Conservation (phyloP, 2,329 filamentous ascomycete species). For the Fusarium verticillioides region DNA sequence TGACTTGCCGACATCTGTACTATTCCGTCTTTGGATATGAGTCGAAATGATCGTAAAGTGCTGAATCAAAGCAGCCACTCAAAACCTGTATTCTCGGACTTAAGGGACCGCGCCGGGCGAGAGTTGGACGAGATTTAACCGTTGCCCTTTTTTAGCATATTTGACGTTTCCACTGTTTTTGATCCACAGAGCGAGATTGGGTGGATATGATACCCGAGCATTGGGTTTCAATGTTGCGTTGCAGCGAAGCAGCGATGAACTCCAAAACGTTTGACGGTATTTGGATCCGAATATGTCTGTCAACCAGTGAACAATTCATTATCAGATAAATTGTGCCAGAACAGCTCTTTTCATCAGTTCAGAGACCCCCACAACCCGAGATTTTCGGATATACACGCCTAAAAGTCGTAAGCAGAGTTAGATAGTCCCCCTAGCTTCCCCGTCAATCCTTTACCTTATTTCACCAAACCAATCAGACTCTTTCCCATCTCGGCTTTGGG, state of each 20-base stretch:
- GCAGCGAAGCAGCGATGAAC: neutral
- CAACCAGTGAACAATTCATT: neutral
- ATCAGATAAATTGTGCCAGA: neutral
- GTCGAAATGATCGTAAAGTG: constrained; percentile 14
- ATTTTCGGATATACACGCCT: constrained; percentile 12
- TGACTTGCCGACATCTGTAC: neutral
- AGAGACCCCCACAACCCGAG: neutral
- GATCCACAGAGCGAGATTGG: constrained; percentile 23
- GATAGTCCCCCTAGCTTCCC: neutral
- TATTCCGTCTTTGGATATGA: neutral
- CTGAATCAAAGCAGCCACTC: neutral
- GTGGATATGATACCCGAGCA: constrained; percentile 20
- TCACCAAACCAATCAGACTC: constrained; percentile 3
- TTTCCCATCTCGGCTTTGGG: neutral
- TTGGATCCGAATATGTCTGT: neutral
- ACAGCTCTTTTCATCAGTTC: neutral
- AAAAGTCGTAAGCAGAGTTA: neutral
- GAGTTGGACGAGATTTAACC: neutral
- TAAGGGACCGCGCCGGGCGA: neutral
- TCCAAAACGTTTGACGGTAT: neutral
- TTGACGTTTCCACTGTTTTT: neutral
- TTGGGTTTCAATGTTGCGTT: constrained; percentile 15
- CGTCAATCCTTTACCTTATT: constrained; percentile 22
- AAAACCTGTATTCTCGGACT: constrained; percentile 3
- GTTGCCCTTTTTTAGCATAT: constrained; percentile 5